These are phyloP conservation scores for Saccharomyces hybrid DNA, from an alignment of 1,139 yeast species.

Conservation along the genomic window DNA sequence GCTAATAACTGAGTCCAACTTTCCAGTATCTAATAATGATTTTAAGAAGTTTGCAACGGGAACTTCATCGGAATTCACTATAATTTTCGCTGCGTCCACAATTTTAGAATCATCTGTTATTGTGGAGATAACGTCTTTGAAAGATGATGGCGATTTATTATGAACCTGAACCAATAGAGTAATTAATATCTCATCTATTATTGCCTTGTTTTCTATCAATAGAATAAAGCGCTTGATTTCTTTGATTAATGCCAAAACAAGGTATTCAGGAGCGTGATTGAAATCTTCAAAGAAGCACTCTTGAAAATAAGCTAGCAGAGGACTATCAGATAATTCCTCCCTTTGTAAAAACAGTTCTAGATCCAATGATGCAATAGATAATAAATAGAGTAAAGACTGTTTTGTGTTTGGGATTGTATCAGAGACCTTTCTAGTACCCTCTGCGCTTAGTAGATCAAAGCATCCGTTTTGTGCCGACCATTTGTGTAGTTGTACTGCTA, in stretches of 20 bases:
- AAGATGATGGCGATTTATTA: constrained; percentile 22
- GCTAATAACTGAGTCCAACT: constrained; percentile 19
- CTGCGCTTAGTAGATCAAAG: constrained; percentile 45
- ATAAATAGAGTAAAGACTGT: constrained; percentile 24
- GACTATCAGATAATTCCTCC: constrained; percentile 27
- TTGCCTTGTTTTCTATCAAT: constrained; percentile 28
- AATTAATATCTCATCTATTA: constrained; percentile 30
- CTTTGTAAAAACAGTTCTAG: constrained; percentile 29
- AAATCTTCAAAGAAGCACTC: constrained; percentile 31
- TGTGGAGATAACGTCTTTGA: constrained; percentile 16
- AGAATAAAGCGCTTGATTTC: constrained; percentile 32
- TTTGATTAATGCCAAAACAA: constrained; percentile 25
- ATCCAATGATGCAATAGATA: constrained; percentile 26
- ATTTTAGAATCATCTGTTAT: constrained; percentile 21
- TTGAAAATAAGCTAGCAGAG: constrained; percentile 25
- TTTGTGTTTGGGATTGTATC: constrained; percentile 28
- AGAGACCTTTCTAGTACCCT: constrained; percentile 32
- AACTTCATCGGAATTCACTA: constrained; percentile 19
- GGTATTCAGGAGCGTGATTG: constrained; percentile 28
- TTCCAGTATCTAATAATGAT: no score
- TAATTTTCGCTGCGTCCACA: constrained; percentile 21
- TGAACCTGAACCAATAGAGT: constrained; percentile 31
- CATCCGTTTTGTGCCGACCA: constrained; percentile 52
- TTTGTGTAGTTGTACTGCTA: constrained; percentile 48
- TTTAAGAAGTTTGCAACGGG: constrained; percentile 8